Evolutionary conservation across 129 eudicot species (phyloP).

Genomic region (Lonicera japonica): DNA sequence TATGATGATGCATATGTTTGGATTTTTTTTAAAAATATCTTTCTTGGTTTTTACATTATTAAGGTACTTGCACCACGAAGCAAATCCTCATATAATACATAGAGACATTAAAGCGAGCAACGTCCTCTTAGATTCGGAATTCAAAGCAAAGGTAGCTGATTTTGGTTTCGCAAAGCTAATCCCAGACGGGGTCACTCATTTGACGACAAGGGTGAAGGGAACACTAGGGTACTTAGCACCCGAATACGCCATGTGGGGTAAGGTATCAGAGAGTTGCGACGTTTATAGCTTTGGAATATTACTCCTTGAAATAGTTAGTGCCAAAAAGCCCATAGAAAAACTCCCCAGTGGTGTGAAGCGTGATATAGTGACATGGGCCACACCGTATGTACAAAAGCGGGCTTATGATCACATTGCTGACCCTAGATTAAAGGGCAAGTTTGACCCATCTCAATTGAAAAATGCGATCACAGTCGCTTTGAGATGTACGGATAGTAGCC

Average conservation of each 20-base stretch:
- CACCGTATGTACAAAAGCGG: conserved; percentile 52
- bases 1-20: too few relatives aligned
- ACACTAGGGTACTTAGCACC: conserved; percentile 84
- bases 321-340: conserved; percentile 60
- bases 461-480: conserved; percentile 43
- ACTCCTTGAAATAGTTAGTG: conserved; percentile 63
- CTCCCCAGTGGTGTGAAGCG: conserved; percentile 68
- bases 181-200: conserved; percentile 71
- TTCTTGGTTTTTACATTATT: not conserved
- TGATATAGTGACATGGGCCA: conserved; percentile 74
- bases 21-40: not conserved
- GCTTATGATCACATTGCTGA: conserved; percentile 55
- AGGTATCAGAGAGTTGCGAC: conserved; percentile 77
- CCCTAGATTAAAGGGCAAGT: conserved; percentile 56
- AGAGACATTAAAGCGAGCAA: conserved; percentile 87
- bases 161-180: conserved; percentile 76
- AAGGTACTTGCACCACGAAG: conserved; percentile 80
- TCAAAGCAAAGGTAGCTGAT: conserved; percentile 81
- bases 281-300: conserved; percentile 77
- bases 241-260: conserved; percentile 90
- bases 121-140: conserved; percentile 57
- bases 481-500: conserved; percentile 51
- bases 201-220: conserved; percentile 79
- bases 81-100: conserved; percentile 76
- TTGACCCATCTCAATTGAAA: conserved; percentile 39